Evolutionary conservation across 306 rosid species (phyloP).

Genomic region (Heteromeles arbutifolia): DNA sequence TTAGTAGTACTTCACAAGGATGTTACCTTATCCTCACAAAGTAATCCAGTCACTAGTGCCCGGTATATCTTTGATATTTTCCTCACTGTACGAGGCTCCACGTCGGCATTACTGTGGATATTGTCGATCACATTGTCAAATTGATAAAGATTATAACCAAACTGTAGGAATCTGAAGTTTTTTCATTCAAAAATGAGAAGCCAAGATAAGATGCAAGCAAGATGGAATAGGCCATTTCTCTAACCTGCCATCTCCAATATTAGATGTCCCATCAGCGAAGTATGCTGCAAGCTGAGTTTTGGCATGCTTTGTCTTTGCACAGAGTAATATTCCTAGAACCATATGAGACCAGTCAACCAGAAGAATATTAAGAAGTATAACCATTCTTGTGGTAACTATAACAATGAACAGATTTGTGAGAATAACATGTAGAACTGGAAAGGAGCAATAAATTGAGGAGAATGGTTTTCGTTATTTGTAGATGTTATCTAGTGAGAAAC

Average conservation of each 20-base stretch:
- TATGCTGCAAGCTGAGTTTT: conserved; percentile 64
- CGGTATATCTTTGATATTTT: conserved; percentile 75
- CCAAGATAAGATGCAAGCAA: conserved; percentile 3
- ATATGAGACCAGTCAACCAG: conserved; percentile 1
- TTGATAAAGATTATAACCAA: background rate
- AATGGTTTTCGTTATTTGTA: conserved; percentile 2
- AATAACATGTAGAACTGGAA: background rate
- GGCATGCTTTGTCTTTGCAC: conserved; percentile 85
- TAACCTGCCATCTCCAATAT: conserved; percentile 53
- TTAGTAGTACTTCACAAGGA: background rate
- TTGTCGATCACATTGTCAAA: conserved; percentile 7
- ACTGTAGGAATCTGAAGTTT: background rate
- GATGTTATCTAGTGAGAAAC: background rate
- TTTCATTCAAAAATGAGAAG: background rate
- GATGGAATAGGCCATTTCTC: conserved; percentile 12
- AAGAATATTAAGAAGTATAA: background rate
- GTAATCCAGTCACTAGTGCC: conserved; percentile 66
- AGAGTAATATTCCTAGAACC: conserved; percentile 47
- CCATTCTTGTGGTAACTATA: background rate
- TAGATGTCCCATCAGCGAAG: conserved; percentile 83
- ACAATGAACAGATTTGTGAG: background rate
- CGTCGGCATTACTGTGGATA: conserved; percentile 34
- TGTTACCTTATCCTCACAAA: conserved; percentile 64
- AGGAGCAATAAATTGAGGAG: background rate
- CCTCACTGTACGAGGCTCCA: conserved; percentile 35